phyloP scores from a whole-genome alignment of 768 basidiomycete species.

The Antrodiella citrinella region DNA sequence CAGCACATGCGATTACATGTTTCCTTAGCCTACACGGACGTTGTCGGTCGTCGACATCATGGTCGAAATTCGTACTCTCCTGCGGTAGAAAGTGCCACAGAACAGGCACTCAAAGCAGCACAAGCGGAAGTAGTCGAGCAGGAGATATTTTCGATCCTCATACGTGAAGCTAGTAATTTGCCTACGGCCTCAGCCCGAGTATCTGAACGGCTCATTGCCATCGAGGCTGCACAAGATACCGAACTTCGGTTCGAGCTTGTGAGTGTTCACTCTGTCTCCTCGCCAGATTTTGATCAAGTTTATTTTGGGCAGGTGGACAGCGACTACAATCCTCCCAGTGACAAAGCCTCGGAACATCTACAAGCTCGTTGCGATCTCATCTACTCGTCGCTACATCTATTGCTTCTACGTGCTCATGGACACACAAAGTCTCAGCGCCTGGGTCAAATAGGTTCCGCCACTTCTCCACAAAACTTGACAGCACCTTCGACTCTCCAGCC shows the following conservation, averaged over 20 bases:
- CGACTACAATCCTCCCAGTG: slow-evolving; percentile 8
- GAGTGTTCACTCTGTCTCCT: slow-evolving; percentile 18
- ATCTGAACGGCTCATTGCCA: slow-evolving; percentile 66
- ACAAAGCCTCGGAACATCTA: slow-evolving; percentile 1
- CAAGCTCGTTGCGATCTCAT: slow-evolving; percentile 53
- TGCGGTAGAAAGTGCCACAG: slow-evolving; percentile 8
- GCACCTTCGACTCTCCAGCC: slow-evolving; percentile 59
- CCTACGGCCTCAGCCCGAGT: slow-evolving; percentile 73
- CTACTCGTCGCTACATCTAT: slow-evolving; percentile 52
- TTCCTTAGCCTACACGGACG: slow-evolving; percentile 34
- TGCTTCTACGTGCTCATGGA: slow-evolving; percentile 56
- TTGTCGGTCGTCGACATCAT: slow-evolving; percentile 13
- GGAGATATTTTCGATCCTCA: slow-evolving; percentile 69
- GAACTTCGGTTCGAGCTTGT: slow-evolving; percentile 73
- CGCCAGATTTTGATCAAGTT: no score
- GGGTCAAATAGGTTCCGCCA: slow-evolving; percentile 14
- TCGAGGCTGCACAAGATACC: slow-evolving; percentile 66
- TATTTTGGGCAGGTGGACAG: slow-evolving; percentile 21
- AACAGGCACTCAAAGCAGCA: slow-evolving; percentile 45
- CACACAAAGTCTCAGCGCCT: slow-evolving; percentile 35
- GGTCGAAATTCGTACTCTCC: not conserved
- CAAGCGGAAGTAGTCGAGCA: slow-evolving; percentile 73
- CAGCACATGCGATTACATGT: slow-evolving; percentile 56
- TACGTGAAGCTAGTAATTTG: slow-evolving; percentile 67
- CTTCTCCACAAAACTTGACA: slow-evolving; percentile 12